These are phyloP conservation scores for Apiospora aurea DNA, from an alignment of 2,329 filamentous ascomycete genomes.

Conservation along the genomic window DNA sequence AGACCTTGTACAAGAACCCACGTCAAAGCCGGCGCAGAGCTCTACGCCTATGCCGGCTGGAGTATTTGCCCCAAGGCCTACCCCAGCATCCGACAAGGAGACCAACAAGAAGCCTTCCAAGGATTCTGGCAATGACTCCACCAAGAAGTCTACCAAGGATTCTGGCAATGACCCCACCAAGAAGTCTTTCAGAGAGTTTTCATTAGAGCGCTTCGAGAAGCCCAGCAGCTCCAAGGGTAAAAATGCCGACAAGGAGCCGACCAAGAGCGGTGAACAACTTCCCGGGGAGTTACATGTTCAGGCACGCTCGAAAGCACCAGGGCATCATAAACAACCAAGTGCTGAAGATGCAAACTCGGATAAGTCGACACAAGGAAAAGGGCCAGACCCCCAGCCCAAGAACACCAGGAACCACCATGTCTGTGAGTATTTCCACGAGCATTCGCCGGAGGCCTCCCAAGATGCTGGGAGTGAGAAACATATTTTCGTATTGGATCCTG, in stretches of 20 bases:
- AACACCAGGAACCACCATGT: not conserved
- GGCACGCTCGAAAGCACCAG: not conserved
- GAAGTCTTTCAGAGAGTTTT: not conserved
- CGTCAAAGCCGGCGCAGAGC: not conserved
- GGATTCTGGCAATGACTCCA: not conserved
- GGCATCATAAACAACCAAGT: slow-evolving; percentile 25
- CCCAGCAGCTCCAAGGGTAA: not conserved
- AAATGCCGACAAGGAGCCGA: not conserved
- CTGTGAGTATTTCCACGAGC: not conserved
- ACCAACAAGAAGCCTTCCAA: not conserved
- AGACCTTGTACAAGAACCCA: not conserved
- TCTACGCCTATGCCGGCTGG: not conserved
- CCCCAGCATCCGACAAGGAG: slow-evolving; percentile 2
- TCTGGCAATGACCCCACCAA: not conserved
- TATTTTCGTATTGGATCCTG: not conserved
- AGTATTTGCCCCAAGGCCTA: not conserved
- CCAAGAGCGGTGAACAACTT: not conserved
- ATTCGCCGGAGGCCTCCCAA: not conserved
- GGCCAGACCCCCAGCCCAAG: slow-evolving; percentile 27
- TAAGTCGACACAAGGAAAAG: slow-evolving; percentile 28
- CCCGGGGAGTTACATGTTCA: not conserved
- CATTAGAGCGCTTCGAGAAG: not conserved
- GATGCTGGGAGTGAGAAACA: not conserved
- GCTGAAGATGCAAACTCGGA: slow-evolving; percentile 32
- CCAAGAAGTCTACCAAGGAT: not conserved